Base-by-base conservation (phyloP, 2,329 filamentous ascomycete species). In the Talaromyces sp. region DNA sequence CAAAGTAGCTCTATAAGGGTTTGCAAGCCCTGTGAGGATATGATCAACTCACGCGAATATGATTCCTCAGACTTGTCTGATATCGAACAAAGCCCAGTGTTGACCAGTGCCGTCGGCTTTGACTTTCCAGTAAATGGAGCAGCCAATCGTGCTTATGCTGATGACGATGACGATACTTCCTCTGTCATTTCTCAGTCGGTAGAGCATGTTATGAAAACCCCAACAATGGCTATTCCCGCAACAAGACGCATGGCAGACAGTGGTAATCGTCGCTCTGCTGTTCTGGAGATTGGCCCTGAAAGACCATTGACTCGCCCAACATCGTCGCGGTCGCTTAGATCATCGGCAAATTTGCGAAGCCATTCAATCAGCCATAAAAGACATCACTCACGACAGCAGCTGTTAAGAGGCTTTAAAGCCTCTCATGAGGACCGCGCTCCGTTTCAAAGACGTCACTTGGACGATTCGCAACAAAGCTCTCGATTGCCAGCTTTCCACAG, bases 401-500 rank as follows among this genome's bases (percentile, higher is more conserved):
- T 92, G 61, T 84, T 93, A 68, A 87, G 89, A 14, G 86, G 89
- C 58, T 85, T 93, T 66, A 95, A 90, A 71, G 75, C 84, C 7
- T 81, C 83, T 6, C 80, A 86, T 19, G 91, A 96, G 62, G 91
- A 97, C 63, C 84, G 90, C 60, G 93, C 91, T 0, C 95, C 95
- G 0, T 98, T 98, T 66, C 91, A 90, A 68, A 82, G 92, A 58
- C 89, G 89, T 61, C 82, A 86, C 11, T 79, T 82, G 19, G 86
- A 96, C 57, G 88, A 92, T 61, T 77, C 82, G 54, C 78, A 82
- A 4, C 86, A 83, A 64, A 88, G 87, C 64, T 79, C 85, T 8
- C 86, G 86, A 49, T 82, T 96, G 38, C 89, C 93, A 17, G 92
- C 92, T n/a, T 98, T 99, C 68, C 95, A 99, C 72, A 92, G 95